Evolutionary conservation across 2,329 filamentous ascomycete species (phyloP), one percentile per base, ranked within the genome.

Genomic region (Emmonsiellopsis sp.): DNA sequence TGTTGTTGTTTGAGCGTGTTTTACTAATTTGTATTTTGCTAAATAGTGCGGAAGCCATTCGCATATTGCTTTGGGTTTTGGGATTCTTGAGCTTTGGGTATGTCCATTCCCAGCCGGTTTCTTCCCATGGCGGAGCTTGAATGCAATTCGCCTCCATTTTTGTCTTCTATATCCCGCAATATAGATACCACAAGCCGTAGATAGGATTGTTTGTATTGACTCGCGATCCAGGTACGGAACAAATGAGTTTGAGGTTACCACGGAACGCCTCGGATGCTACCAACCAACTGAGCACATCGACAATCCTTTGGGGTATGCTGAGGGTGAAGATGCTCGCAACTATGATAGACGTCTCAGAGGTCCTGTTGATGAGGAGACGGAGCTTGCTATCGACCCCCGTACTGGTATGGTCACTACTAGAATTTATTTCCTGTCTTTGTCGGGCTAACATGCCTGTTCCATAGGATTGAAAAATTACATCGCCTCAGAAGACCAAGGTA

Each of bases 81-180:
- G 89, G 88, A 13, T 96, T 96, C 76, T 78, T 96, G 75, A 92
- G 80, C 61, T 93, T 93, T 68, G 88, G 88, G 62, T 92, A 83
- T 58, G 62, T 27, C 21, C 1, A 27, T 27, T 27, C 21, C 21
- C 21, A 27, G 21, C 21, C 21, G 21, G 21, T 27, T 27, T 27
- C 21, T 27, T 27, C 21, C 5, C 21, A 27, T 27, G 3, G 21
- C 21, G 21, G 21, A 27, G 21, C 5, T 27, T 27, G 21, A 5
- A 27, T 42, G 9, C n/a, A 17, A 17, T 5, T 36, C 11, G 3
- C 4, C 42, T 32, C 17, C 31, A 42, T 51, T 48, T 47, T 36
- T 37, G n/a, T 31, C 21, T n/a, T 47, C 42, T 27, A 27, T 27
- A 5, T 27, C 3, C 21, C 21, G 21, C 21, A 5, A 27, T 27